Evolutionary conservation across 139 green algal genomes (phyloP).

Genomic region (Ettlia oleoabundans): DNA sequence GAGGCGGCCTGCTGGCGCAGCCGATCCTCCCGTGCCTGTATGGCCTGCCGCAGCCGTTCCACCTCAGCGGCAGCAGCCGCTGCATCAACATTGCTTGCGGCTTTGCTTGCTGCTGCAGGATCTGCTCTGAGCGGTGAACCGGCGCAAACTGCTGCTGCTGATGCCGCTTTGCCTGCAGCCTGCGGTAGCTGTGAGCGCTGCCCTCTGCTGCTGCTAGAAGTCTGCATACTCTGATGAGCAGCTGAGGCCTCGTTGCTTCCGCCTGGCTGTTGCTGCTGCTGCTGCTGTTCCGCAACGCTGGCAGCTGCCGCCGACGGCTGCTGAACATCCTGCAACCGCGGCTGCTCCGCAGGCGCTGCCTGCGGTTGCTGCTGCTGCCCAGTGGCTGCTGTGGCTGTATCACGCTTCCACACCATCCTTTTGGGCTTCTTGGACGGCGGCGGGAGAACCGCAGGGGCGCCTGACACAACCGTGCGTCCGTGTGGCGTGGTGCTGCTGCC

Average conservation of each 20-base stretch:
- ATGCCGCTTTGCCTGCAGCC: too few species aligned
- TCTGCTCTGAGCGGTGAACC: too few species aligned
- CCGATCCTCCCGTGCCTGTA: not conserved
- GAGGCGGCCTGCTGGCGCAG: not conserved
- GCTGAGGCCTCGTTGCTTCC: not conserved
- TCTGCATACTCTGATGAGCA: not conserved
- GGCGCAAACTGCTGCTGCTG: too few species aligned
- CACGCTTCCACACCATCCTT: conserved; percentile 29
- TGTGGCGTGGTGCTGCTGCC: not conserved
- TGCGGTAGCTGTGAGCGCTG: too few species aligned
- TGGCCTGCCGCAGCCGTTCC: not conserved
- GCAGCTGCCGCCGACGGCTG: not conserved
- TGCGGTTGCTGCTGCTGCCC: not conserved
- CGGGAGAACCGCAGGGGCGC: conserved; percentile 18
- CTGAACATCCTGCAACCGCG: not conserved
- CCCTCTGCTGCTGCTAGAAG: too few species aligned
- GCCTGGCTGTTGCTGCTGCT: conserved; percentile 3
- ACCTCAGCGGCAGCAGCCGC: not conserved
- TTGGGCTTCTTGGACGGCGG: conserved; percentile 24
- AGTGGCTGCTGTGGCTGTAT: not conserved
- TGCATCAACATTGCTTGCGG: not conserved
- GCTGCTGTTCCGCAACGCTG: not conserved
- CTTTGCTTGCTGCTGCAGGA: not conserved
- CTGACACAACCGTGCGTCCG: conserved; percentile 22
- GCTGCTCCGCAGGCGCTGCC: not conserved